Base-by-base conservation (phyloP, 75 land plant species). In the Selaginella moellendorffii region DNA sequence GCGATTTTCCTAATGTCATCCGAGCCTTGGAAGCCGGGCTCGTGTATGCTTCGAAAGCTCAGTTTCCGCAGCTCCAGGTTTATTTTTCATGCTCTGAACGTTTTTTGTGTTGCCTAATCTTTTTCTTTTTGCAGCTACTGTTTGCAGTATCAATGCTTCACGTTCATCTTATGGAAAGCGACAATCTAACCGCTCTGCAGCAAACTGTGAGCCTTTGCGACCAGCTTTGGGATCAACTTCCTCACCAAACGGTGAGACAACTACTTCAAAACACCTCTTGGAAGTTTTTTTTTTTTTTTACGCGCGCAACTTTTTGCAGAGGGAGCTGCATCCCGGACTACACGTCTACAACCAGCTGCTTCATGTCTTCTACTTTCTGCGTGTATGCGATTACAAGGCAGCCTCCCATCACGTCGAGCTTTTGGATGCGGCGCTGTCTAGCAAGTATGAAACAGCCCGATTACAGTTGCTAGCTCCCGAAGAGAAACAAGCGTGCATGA, bases 341-440 rank as follows among this genome's bases (percentile, higher is more conserved):
- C 68, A 85, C 62, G 76, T 88, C 59, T 93, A 93, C 80, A 83
- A 81, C 71, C 83, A 88, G 64, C 75, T 93, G 65, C 85, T 93
- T 2, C 78, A 83, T 26, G 72, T 82, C 10, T 85, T 88, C 30
- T 93, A 88, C 66, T 67, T 71, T 14, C 76, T 93, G 9, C 78
- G 90, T 21, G 78, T 76, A 52, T 93, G 96, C 75, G 98, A 93
- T 63, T 93, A 88, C 71, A 93, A 89, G 77, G 76, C 72, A 71
- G 87, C 87, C 25, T 21, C 5, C 59, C 19, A 78, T n/a, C 95
- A 80, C 75, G 78, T 81, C 19, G 79, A 71, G 27, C 77, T 30
- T 52, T 66, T 91, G 64, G 96, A 90, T 78, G 77, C 81, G 63
- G 78, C 81, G 2, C 71, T 90, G 78, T 77, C 46, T 36, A 36